These are phyloP conservation scores for Seiridium cupressi DNA, from an alignment of 2,329 filamentous ascomycete genomes.

Conservation along the genomic window DNA sequence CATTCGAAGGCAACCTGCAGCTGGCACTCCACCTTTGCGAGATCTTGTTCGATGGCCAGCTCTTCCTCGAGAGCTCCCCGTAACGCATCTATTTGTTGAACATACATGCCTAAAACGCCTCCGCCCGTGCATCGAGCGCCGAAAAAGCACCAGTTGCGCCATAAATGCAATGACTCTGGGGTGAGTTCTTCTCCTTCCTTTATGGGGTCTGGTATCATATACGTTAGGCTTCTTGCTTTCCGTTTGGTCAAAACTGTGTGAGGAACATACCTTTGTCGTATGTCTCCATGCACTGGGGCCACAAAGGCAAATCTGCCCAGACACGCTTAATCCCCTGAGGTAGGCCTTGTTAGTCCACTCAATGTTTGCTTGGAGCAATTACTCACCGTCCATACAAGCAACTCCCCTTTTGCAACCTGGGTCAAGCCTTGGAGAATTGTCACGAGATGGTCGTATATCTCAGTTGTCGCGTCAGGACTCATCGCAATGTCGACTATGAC, in stretches of 20 bases:
- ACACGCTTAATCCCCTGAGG: not conserved
- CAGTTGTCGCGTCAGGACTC: not conserved
- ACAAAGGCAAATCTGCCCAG: not conserved
- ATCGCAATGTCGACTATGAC: not conserved
- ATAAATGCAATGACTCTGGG: not conserved
- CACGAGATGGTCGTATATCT: not conserved
- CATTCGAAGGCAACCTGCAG: not conserved
- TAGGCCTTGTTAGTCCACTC: not conserved
- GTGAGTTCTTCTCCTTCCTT: not conserved
- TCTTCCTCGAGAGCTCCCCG: not conserved
- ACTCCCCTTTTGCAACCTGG: not conserved
- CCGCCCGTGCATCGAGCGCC: not conserved
- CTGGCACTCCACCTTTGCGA: not conserved
- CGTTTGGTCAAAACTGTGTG: not conserved
- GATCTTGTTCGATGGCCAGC: not conserved
- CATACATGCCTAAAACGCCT: not conserved
- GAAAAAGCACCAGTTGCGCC: not conserved
- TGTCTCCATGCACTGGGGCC: not conserved
- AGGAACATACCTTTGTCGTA: not conserved
- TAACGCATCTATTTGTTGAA: not conserved
- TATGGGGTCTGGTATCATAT: not conserved
- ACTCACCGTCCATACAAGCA: not conserved
- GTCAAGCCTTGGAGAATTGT: not conserved
- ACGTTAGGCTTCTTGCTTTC: not conserved
- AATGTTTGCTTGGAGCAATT: not conserved